Percentiles rank a stretch among this genome's conserved stretches.
phyloP scores from a whole-genome alignment of 129 eudicot species.

The Ambrosia artemisiifolia region DNA sequence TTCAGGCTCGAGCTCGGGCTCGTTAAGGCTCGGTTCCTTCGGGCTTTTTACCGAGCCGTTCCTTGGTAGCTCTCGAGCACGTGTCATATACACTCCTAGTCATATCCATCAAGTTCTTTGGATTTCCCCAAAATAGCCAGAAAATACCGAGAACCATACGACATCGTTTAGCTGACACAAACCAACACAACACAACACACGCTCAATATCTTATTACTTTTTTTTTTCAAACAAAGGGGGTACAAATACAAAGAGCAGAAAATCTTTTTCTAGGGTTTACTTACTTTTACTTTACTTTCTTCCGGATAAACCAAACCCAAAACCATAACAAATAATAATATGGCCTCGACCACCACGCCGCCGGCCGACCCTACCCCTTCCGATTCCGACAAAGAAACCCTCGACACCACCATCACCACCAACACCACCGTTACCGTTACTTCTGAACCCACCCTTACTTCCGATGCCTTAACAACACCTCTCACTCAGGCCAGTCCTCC shows the following conservation, averaged over 20 bases:
- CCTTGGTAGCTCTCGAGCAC: too few species aligned
- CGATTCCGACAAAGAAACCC: conserved; percentile 49
- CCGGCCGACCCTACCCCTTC: conserved; percentile 38
- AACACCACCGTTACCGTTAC: neutral
- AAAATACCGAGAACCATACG: too few species aligned
- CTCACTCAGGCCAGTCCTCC: conserved; percentile 55
- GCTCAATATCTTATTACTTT: neutral
- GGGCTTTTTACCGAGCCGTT: too few species aligned
- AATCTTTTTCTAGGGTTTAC: conserved; percentile 40
- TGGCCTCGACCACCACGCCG: conserved; percentile 50
- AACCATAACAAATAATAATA: neutral
- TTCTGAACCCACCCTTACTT: conserved; percentile 27
- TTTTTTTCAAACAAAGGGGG: neutral
- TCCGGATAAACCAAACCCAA: neutral
- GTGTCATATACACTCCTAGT: too few species aligned
- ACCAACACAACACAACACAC: neutral
- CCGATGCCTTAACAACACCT: conserved; percentile 31
- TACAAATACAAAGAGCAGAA: neutral
- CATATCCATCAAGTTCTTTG: too few species aligned
- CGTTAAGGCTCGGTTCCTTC: too few species aligned
- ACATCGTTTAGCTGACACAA: too few species aligned
- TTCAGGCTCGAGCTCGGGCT: too few species aligned
- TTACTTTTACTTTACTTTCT: conserved; percentile 12
- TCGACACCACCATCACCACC: neutral
- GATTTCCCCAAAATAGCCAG: too few species aligned